Evolutionary conservation across 2,329 filamentous ascomycete genomes (phyloP).

Genomic region (Fusarium sp.): DNA sequence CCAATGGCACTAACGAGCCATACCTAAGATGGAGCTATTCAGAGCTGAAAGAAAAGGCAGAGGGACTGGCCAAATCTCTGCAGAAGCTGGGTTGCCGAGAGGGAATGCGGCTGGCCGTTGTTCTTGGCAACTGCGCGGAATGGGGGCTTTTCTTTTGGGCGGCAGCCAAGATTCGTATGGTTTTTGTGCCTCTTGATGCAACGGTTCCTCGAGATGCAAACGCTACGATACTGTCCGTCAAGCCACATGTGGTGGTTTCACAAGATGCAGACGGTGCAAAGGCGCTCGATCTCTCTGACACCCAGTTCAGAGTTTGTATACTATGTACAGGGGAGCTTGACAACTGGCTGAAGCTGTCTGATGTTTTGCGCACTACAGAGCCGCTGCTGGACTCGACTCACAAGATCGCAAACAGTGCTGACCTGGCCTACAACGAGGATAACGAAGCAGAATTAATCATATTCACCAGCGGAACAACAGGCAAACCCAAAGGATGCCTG

Average conservation of each 20-base stretch:
- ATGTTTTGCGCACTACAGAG: slow-evolving; percentile 9
- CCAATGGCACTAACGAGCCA: not conserved
- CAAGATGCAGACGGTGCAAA: slow-evolving; percentile 44
- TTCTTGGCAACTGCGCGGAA: slow-evolving; percentile 53
- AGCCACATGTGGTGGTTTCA: slow-evolving; percentile 47
- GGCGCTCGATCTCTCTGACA: slow-evolving; percentile 28
- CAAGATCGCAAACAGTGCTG: not conserved
- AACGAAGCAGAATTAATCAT: slow-evolving; percentile 53
- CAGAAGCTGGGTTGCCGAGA: slow-evolving; percentile 37
- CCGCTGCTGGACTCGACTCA: not conserved
- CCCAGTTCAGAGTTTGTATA: slow-evolving; percentile 23
- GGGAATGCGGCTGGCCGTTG: slow-evolving; percentile 46
- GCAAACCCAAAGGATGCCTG: slow-evolving; percentile 58
- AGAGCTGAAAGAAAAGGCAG: slow-evolving; percentile 40
- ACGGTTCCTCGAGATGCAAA: slow-evolving; percentile 39
- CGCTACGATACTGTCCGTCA: slow-evolving; percentile 37
- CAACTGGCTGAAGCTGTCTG: slow-evolving; percentile 37
- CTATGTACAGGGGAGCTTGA: slow-evolving; percentile 38
- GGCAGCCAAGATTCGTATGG: slow-evolving; percentile 48
- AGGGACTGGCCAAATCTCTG: slow-evolving; percentile 42
- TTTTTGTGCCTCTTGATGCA: slow-evolving; percentile 51
- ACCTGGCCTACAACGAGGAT: not conserved
- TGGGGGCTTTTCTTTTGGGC: slow-evolving; percentile 54
- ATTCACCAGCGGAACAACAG: slow-evolving; percentile 63
- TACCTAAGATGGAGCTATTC: slow-evolving; percentile 48